Evolutionary conservation across 345 rosid species (phyloP).

Genomic region (Hirschfeldia incana): DNA sequence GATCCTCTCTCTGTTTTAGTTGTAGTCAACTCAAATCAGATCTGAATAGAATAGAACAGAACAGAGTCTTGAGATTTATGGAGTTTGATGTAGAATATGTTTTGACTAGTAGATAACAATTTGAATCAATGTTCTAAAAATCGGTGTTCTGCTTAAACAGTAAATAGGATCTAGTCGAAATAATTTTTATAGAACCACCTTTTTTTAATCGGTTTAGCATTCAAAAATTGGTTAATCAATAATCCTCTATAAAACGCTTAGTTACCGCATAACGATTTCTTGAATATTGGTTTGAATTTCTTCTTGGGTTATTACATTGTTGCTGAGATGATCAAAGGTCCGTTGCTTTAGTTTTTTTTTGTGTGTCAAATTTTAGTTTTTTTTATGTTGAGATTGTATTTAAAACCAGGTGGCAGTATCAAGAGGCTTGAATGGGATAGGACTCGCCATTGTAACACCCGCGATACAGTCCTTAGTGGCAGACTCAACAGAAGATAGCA

Average conservation of each 20-base stretch:
- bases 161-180: background rate
- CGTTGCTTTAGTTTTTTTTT: background rate
- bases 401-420: slow-evolving; percentile 58
- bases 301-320: background rate
- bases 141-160: background rate
- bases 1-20: background rate
- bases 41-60: slow-evolving; percentile 18
- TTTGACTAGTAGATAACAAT: background rate
- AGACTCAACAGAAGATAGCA: slow-evolving; percentile 74
- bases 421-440: slow-evolving; percentile 72
- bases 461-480: slow-evolving; percentile 69
- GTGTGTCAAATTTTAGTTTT: background rate
- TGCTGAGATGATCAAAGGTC: background rate
- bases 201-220: too few species aligned
- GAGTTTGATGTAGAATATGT: background rate
- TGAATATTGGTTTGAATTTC: background rate
- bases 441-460: slow-evolving; percentile 63
- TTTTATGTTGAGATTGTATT: background rate
- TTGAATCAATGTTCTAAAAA: background rate
- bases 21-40: background rate
- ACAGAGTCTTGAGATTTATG: slow-evolving; percentile 11
- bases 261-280: background rate
- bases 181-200: background rate
- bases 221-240: background rate
- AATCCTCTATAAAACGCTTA: background rate